phyloP scores from a whole-genome alignment of 2,329 filamentous ascomycete genomes.

The Pestalotiopsis sp. region DNA sequence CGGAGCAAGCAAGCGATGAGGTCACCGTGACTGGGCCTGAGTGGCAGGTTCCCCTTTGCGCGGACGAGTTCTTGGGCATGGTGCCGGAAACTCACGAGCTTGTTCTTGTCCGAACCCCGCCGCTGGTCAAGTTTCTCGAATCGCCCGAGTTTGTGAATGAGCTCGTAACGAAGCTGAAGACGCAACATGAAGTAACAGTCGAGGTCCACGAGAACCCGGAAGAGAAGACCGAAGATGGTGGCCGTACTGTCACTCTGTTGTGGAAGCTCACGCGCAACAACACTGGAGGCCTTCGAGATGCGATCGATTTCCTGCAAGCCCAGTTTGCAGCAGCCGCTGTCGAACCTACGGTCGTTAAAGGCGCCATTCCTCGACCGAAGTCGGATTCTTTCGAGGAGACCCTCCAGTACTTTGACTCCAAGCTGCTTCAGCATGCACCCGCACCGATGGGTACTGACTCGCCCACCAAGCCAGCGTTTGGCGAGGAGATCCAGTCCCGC shows the following conservation, averaged over 20 bases:
- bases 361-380: slow-evolving; percentile 95
- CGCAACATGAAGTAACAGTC: slow-evolving; percentile 89
- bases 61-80: slow-evolving; percentile 96
- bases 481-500: slow-evolving; percentile 79
- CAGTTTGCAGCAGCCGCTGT: slow-evolving; percentile 86
- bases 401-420: slow-evolving; percentile 94
- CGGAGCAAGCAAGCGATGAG: slow-evolving; percentile 94
- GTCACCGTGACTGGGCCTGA: slow-evolving; percentile 95
- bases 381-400: slow-evolving; percentile 99
- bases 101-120: slow-evolving; percentile 74
- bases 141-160: slow-evolving; percentile 81
- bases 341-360: slow-evolving; percentile 85
- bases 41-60: slow-evolving; percentile 96
- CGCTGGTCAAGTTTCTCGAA: slow-evolving; percentile 80
- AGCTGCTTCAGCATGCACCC: slow-evolving; percentile 90
- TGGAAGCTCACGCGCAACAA: slow-evolving; percentile 96
- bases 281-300: slow-evolving; percentile 90
- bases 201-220: slow-evolving; percentile 69
- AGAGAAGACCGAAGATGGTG: slow-evolving; percentile 59
- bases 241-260: slow-evolving; percentile 63
- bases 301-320: slow-evolving; percentile 90
- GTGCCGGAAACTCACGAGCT: slow-evolving; percentile 96
- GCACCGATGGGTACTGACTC: slow-evolving; percentile 81
- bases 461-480: slow-evolving; percentile 83
- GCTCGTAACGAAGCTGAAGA: slow-evolving; percentile 81